phyloP scores from a whole-genome alignment of 345 rosid genomes.

The Gossypium turneri region DNA sequence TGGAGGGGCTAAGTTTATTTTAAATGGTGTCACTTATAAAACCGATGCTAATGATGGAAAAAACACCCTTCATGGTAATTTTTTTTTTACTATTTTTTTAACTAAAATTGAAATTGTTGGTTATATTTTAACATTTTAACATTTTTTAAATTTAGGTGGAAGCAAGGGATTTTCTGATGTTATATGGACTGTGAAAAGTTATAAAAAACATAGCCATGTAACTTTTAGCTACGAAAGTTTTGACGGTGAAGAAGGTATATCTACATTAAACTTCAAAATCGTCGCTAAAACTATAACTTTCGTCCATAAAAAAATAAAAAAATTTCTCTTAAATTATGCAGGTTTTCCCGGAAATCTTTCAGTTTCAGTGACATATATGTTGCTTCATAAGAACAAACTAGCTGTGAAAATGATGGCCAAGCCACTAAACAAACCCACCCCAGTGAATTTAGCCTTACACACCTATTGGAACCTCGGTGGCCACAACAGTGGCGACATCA shows the following conservation, averaged over 20 bases:
- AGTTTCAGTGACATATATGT: conserved; percentile 59
- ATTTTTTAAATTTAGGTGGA: conserved; percentile 43
- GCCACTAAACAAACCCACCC: conserved; percentile 58
- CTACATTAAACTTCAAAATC: too few relatives aligned
- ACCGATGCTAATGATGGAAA: conserved; percentile 60
- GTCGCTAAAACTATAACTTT: too few relatives aligned
- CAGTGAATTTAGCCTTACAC: conserved; percentile 73
- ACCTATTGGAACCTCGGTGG: conserved; percentile 80
- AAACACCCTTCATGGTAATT: conserved; percentile 69
- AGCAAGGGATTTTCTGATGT: conserved; percentile 56
- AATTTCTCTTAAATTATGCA: conserved; percentile 7
- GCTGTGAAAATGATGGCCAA: conserved; percentile 54
- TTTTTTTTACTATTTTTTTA: background rate
- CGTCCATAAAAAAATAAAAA: background rate
- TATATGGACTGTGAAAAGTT: conserved; percentile 48
- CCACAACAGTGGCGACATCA: conserved; percentile 58
- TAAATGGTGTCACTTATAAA: conserved; percentile 54
- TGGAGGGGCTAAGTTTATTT: conserved; percentile 50
- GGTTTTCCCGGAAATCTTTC: conserved; percentile 71
- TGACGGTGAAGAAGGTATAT: conserved; percentile 64
- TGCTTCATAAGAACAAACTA: conserved; percentile 46
- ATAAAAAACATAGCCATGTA: conserved; percentile 38
- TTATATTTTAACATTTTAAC: background rate
- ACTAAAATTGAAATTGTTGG: background rate
- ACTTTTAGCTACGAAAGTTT: conserved; percentile 58